Evolutionary conservation across 176 grass and related monocot genomes (phyloP), one percentile per base, ranked within the genome.

Genomic region (Aegilops umbellulata): DNA sequence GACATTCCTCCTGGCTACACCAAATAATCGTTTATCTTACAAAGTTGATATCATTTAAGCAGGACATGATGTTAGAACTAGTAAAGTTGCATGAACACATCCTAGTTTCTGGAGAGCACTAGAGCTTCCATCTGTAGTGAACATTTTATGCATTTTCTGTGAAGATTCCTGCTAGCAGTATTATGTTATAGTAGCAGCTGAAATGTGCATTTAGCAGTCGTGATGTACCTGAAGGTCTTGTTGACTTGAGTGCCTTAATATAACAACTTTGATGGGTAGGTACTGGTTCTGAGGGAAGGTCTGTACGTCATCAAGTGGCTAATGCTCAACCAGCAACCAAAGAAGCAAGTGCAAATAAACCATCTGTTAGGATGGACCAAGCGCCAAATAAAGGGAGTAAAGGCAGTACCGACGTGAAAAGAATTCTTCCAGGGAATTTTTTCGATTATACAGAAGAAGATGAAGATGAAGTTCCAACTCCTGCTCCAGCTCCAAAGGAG

Each of bases 381-480:
- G 75, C 74, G 14, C 38, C 82, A 22, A 84, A 84, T 77, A 90
- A 84, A 77, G 81, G 44, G 57, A 77, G 17, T 81, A 24, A 90
- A 70, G 17, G 24, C 8, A 80, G 31, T 69, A 15, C 64, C 36
- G 81, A 20, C 64, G 69, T 69, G 15, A 83, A 90, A 90, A 80
- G 84, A 81, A 34, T 68, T 23, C 88, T 90, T 87, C 91, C 85
- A 47, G 88, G 81, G 22, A 90, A 78, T 29, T 90, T 92, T 83
- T 88, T 92, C 30, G 65, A 95, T 86, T 88, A 86, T 83, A 26
- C 76, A 49, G 69, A 79, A 29, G 90, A 93, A 49, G 89, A 89
- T 34, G 87, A 74, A 47, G 78, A 79, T 62, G 85, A 91, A 91
- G 64, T 23, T 82, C 79, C 83, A 71, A 81, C 66, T 81, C 41